A percentile compares a stretch with the other conserved stretches of the same genome.
Evolutionary conservation across 345 rosid genomes (phyloP).

Genomic region (Erodium maritimum): DNA sequence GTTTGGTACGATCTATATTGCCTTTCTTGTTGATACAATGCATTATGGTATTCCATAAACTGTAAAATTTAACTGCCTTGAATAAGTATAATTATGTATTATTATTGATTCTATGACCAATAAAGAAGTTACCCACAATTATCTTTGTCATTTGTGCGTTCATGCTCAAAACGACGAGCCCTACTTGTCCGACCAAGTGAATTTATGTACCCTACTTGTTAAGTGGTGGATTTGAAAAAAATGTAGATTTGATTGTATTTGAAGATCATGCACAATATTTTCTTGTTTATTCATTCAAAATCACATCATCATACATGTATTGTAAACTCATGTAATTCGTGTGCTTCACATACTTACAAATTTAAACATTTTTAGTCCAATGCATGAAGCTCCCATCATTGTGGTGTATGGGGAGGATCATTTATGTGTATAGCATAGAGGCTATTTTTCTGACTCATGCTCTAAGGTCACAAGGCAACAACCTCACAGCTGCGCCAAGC

Average conservation of each 20-base stretch:
- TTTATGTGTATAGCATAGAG: too few species aligned
- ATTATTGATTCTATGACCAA: not conserved
- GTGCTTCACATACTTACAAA: not conserved
- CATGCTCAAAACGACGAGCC: too few species aligned
- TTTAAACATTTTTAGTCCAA: too few species aligned
- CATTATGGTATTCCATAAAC: not conserved
- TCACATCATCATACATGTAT: not conserved
- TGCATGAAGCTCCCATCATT: too few species aligned
- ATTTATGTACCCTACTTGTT: not conserved
- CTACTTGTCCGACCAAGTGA: not conserved
- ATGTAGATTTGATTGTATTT: not conserved
- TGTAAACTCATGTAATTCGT: not conserved
- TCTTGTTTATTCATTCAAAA: not conserved
- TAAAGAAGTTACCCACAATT: not conserved
- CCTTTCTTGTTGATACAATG: constrained; percentile 5
- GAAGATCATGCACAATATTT: too few species aligned
- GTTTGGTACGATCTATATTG: constrained; percentile 42
- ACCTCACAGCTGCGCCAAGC: too few species aligned
- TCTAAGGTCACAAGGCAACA: too few species aligned
- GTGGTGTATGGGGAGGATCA: too few species aligned
- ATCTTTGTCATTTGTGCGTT: not conserved
- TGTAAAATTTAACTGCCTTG: not conserved
- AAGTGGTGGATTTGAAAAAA: not conserved
- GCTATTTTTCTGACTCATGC: too few species aligned
- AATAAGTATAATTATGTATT: not conserved